Evolutionary conservation across 257 asterid species (phyloP).

Genomic region (Gentiana dahurica): DNA sequence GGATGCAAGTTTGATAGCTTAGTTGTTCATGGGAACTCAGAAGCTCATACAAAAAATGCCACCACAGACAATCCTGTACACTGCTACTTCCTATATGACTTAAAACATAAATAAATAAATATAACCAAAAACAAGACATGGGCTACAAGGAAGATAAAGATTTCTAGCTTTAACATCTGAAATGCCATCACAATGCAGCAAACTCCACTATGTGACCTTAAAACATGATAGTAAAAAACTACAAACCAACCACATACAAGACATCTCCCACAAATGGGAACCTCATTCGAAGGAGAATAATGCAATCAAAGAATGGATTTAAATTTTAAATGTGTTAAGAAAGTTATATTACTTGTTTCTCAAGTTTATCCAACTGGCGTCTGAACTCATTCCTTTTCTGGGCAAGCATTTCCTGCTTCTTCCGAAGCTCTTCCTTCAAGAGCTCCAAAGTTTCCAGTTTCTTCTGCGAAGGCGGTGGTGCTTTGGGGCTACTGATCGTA

Average conservation of each 20-base stretch:
- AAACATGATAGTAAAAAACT: background rate
- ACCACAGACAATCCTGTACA: too few species aligned
- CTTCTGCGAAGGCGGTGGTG: slow-evolving; percentile 55
- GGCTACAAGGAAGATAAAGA: too few species aligned
- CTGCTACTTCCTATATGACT: too few species aligned
- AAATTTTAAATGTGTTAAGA: slow-evolving; percentile 7
- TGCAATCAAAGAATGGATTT: background rate
- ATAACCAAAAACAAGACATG: too few species aligned
- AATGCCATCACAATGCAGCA: too few species aligned
- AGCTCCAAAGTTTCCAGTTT: slow-evolving; percentile 73
- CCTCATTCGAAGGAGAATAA: too few species aligned
- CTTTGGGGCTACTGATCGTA: slow-evolving; percentile 37
- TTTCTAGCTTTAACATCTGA: too few species aligned
- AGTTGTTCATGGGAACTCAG: too few species aligned
- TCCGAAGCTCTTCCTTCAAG: slow-evolving; percentile 87
- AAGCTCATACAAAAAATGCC: too few species aligned
- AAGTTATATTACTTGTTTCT: slow-evolving; percentile 58
- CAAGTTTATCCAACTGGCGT: slow-evolving; percentile 62
- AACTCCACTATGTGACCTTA: background rate
- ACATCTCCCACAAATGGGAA: too few species aligned
- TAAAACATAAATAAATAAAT: too few species aligned
- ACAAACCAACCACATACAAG: background rate
- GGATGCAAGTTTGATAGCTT: too few species aligned
- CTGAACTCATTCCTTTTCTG: slow-evolving; percentile 79
- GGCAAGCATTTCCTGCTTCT: slow-evolving; percentile 96